A percentile compares a stretch with the other conserved stretches of the same genome.
phyloP scores from a whole-genome alignment of 345 rosid genomes.

The Balakata baccata region DNA sequence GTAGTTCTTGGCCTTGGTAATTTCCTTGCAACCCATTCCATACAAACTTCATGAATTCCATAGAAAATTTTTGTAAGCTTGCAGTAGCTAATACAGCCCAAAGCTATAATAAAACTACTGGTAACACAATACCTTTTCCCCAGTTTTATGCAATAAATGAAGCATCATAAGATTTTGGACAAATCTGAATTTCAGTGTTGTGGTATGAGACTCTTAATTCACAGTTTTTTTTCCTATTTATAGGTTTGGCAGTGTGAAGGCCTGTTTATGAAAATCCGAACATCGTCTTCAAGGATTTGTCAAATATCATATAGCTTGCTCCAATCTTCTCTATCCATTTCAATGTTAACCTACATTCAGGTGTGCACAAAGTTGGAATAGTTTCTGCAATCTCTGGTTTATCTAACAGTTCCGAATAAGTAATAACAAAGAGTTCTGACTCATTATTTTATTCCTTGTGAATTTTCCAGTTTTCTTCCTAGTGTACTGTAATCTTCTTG shows the following conservation, averaged over 20 bases:
- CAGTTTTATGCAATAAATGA: slow-evolving; percentile 4
- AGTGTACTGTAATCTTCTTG: slow-evolving; percentile 8
- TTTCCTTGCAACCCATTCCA: background rate
- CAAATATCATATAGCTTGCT: slow-evolving; percentile 43
- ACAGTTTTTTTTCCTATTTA: slow-evolving; percentile 16
- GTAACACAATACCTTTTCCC: background rate
- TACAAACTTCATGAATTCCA: background rate
- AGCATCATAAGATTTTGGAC: background rate
- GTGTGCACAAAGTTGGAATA: slow-evolving; percentile 32
- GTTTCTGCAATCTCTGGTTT: background rate
- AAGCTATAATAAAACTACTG: background rate
- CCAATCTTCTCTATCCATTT: slow-evolving; percentile 44
- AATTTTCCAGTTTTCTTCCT: slow-evolving; percentile 5
- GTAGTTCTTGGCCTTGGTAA: background rate
- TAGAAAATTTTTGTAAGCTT: background rate
- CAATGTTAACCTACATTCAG: slow-evolving; percentile 52
- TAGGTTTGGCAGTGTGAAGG: slow-evolving; percentile 64
- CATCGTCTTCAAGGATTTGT: slow-evolving; percentile 60
- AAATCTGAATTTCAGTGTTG: background rate
- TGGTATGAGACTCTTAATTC: slow-evolving; percentile 1
- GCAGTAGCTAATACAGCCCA: background rate
- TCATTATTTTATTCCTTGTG: slow-evolving; percentile 4
- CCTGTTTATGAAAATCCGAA: slow-evolving; percentile 50
- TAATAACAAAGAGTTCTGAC: slow-evolving; percentile 1
- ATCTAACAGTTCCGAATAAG: background rate